Base-by-base conservation (phyloP, 1,284 basidiomycete genomes). In the Cryptococcus jaspeensis region DNA sequence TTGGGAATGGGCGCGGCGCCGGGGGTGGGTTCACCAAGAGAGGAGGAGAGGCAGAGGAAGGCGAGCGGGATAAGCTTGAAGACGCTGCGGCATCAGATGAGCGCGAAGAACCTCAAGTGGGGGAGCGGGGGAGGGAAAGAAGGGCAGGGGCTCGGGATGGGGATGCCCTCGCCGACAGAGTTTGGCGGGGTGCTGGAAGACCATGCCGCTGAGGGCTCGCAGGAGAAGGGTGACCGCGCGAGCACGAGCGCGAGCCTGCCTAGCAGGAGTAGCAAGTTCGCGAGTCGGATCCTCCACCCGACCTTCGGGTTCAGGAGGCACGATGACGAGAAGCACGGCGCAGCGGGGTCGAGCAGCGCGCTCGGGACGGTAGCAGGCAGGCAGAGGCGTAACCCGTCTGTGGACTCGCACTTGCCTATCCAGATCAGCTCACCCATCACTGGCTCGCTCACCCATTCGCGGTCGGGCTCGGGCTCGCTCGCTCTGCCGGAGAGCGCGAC, bases 61-160 rank as follows among this genome's bases (percentile, higher is more conserved):
- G 20, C 60, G 9, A 58, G 53, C 18, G 53, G 54, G 22, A 55
- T 61, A 28, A 56, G 52, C 38, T 51, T 66, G 3, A 64, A 60
- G 45, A 66, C 64, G 13, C 43, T 65, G 38, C 44, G 61, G 28
- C 50, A 53, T 49, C 64, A 66, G 40, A 67, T 70, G 58, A 59
- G 55, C 18, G 55, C 53, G 5, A 65, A 60, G 48, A 64, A 60
- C 42, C 37, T 69, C 37, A 57, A 18, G 35, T 58, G 55, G 62
- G 53, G 52, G 4, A 35, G 39, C 47, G 49, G 50, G 23, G 22
- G 46, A 9, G 50, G 56, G 23, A 49, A 61, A 49, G 58, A 58
- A 8, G 28, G 28, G 35, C 60, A 32, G 23, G 25, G 22, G 5
- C 47, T 22, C 36, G 18, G 45, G 36, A 36, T 16, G 8, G 44